phyloP scores from a whole-genome alignment of 140 eudicot species.

The Stevia rebaudiana region DNA sequence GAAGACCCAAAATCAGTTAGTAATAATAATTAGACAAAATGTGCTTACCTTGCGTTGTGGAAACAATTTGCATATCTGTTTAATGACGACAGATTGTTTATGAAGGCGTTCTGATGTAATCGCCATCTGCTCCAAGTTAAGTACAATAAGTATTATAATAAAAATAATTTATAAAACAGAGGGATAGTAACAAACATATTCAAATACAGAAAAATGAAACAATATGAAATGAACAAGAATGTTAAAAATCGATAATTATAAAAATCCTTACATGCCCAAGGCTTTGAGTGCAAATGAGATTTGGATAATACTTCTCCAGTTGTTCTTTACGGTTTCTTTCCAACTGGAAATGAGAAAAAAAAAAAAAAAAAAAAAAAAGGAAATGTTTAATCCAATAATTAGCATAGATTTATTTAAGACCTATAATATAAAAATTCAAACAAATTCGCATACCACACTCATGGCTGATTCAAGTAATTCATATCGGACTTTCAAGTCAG shows the following conservation, averaged over 20 bases:
- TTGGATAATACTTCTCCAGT: slow-evolving; percentile 84
- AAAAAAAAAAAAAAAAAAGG: background rate
- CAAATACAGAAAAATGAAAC: background rate
- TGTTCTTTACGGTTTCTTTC: slow-evolving; percentile 74
- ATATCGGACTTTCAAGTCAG: slow-evolving; percentile 62
- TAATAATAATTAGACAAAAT: background rate
- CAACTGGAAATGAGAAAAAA: slow-evolving; percentile 47
- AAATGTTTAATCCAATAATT: background rate
- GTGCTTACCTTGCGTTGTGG: slow-evolving; percentile 78
- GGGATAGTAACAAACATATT: background rate
- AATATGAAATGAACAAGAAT: background rate
- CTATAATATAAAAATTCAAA: background rate
- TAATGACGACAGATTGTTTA: slow-evolving; percentile 79
- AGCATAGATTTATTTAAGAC: background rate
- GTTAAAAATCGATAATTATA: background rate
- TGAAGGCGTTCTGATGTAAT: slow-evolving; percentile 87
- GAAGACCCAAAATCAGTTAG: background rate
- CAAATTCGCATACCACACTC: slow-evolving; percentile 46
- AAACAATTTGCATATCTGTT: slow-evolving; percentile 94
- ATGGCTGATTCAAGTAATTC: slow-evolving; percentile 73
- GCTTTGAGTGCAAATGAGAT: slow-evolving; percentile 82
- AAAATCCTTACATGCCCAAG: slow-evolving; percentile 66
- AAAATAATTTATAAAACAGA: background rate
- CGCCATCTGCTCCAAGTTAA: slow-evolving; percentile 63
- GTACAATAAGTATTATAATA: background rate